Evolutionary conservation across 768 basidiomycete species (phyloP).

Genomic region (Hypholoma sublateritium): DNA sequence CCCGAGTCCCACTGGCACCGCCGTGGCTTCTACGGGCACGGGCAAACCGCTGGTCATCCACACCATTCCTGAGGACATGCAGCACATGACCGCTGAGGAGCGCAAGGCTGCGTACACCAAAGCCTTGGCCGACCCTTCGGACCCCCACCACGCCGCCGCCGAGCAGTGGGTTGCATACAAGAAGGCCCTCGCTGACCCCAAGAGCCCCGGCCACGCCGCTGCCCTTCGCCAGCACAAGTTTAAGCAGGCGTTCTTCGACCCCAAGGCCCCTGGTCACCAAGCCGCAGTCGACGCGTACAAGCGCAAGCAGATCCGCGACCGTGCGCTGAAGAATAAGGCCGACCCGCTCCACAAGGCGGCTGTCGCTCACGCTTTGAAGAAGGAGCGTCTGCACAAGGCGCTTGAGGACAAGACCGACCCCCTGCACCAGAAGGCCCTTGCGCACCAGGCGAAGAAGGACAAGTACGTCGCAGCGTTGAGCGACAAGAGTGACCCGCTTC

Average conservation of each 20-base stretch:
- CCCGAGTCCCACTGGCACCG: neutral
- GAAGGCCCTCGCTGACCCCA: conserved; percentile 7
- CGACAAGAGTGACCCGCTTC: neutral
- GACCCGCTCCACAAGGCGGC: neutral
- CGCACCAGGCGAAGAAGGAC: neutral
- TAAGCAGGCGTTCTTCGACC: conserved; percentile 15
- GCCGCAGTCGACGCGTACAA: conserved; percentile 7
- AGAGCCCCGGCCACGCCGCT: conserved; percentile 9
- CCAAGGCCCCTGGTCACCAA: conserved; percentile 12
- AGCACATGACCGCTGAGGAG: neutral
- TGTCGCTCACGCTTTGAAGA: neutral
- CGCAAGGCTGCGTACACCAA: neutral
- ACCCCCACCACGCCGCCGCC: conserved; percentile 8
- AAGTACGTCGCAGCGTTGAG: neutral
- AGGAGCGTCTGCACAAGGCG: neutral
- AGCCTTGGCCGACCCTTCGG: conserved; percentile 1
- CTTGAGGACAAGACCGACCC: neutral
- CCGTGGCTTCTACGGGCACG: neutral
- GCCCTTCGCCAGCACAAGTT: conserved; percentile 3
- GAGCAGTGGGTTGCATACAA: conserved; percentile 4
- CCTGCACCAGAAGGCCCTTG: neutral
- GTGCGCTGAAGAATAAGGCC: conserved; percentile 8
- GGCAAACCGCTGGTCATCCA: neutral
- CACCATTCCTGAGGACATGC: neutral
- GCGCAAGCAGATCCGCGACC: conserved; percentile 2